A percentile compares a stretch with the other conserved stretches of the same genome.
phyloP scores from a whole-genome alignment of 2,329 filamentous ascomycete species.

The Tolypocladium ophioglossoides region DNA sequence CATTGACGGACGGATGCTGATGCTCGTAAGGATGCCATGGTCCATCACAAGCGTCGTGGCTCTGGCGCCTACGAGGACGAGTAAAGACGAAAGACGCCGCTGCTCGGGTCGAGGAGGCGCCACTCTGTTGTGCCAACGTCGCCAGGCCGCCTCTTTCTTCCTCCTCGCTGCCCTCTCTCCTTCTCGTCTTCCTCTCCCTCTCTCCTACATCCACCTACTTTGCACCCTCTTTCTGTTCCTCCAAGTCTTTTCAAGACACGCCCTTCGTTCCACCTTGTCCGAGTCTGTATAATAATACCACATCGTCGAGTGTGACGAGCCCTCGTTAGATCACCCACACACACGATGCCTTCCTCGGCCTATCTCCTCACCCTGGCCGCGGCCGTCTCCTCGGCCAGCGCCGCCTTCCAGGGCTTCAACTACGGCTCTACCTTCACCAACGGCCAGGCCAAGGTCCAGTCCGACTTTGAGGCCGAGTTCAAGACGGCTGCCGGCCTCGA shows the following conservation, averaged over 20 bases:
- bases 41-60: too few species aligned
- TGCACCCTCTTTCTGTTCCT: not conserved
- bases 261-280: not conserved
- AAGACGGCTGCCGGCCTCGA: slow-evolving; percentile 51
- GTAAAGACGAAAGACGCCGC: too few species aligned
- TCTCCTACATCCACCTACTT: not conserved
- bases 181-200: not conserved
- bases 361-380: slow-evolving; percentile 23
- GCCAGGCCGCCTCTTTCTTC: not conserved
- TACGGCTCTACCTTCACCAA: slow-evolving; percentile 55
- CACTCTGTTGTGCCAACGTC: not conserved
- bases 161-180: too few species aligned
- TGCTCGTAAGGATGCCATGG: too few species aligned
- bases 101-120: not conserved
- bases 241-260: not conserved
- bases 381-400: slow-evolving; percentile 22
- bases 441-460: slow-evolving; percentile 46
- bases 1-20: not conserved
- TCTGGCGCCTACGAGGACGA: too few species aligned
- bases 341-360: slow-evolving; percentile 21
- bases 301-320: not conserved
- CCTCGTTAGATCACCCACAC: slow-evolving; percentile 2
- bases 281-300: not conserved
- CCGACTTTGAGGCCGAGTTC: slow-evolving; percentile 63
- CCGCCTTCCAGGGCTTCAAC: slow-evolving; percentile 57